Base-by-base conservation (phyloP, 2,329 filamentous ascomycete species). In the Monilinia vaccinii-corymbosi region DNA sequence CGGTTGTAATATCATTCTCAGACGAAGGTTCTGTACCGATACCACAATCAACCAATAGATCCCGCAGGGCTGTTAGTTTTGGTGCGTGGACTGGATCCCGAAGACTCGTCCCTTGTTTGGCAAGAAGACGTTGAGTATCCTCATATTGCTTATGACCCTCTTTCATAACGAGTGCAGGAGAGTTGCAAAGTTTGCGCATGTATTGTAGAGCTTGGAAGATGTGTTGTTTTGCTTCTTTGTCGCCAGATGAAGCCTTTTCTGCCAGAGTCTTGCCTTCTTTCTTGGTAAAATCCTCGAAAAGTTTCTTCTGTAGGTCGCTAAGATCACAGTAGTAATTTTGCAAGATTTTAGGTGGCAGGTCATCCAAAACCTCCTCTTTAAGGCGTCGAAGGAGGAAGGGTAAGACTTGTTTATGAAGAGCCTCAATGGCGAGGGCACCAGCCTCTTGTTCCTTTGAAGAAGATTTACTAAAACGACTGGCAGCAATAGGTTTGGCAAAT, bases 251-350 rank as follows among this genome's bases (percentile, higher is more conserved):
- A 14, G 93, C 91, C 71, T 95, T 91, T 34, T 91, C 85, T 47
- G 89, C 85, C 38, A 99, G 82, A 64, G 90, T 88, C 74, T 91
- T 95, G 70, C 91, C 87, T 72, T 99, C 93, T 67, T 91, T 95
- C 80, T 89, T 95, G 25, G 86, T 89, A 72, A 99, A 99, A 71
- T 97, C 93, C 48, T 97, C 94, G 69, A 99, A 99, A 0, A 99
- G 82, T 72, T 90, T 95, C 77, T 87, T 89, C 73, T 99, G 94
- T 56, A 99, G 78, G 60, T 99, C 94, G 69, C 91, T 96, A 21
- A 96, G 85, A 70, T 99, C 94, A 73, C 94, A 99, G 76, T 99
- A 99, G 77, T 99, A 99, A 74, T 99, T 99, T 73, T 99, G 94
- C 56, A 99, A 78, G 69, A 99, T 99, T 84, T 99, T 99, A 9